Evolutionary conservation across 345 rosid species (phyloP), one percentile per base, ranked within the genome.

Genomic region (Clarkia xantiana): DNA sequence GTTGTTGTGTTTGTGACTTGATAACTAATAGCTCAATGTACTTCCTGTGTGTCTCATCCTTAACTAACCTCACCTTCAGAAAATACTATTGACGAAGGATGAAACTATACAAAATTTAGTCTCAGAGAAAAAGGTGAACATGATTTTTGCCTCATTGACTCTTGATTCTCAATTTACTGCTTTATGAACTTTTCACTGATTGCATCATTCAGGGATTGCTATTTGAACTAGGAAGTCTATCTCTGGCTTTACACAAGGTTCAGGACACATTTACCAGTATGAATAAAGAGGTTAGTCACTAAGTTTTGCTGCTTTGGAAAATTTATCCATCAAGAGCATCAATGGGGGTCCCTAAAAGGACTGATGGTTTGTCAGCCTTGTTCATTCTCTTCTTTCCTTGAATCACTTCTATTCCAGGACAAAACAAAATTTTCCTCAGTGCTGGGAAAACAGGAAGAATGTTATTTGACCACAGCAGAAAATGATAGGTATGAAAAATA

Each of bases 51-150:
- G 63, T 66, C 62, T 59, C 18, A 43, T 49, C 61, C 88, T 86
- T 87, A 67, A 80, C 72, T 44, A 56, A 19, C 56, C 70, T 66
- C 61, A 87, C 96, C 78, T 83, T 66, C 83, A 74, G 85, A 79
- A 72, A 64, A 74, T 51, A 44, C 42, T 84, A 63, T 58, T 62
- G 36, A 72, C 74, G 40, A 86, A 81, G 69, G 86, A 84, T 69
- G 59, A 57, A 14, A 72, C 69, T 50, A 62, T 84, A 55, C 76
- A 74, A 58, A 81, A 74, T 71, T 69, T 84, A 56, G 40, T 77
- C 59, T 65, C 63, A 39, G 87, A 87, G 69, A 87, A 76, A 64
- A 73, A 81, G 84, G 96, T 84, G 69, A 49, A 25, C 51, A 49
- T 45, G 44, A 53, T 52, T 42, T 42, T 41, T 54, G 42, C 39